Percentiles rank a stretch among this genome's conserved stretches.
Conservation (phyloP, 208 protist species). For the Wallacemonas collosoma region DNA sequence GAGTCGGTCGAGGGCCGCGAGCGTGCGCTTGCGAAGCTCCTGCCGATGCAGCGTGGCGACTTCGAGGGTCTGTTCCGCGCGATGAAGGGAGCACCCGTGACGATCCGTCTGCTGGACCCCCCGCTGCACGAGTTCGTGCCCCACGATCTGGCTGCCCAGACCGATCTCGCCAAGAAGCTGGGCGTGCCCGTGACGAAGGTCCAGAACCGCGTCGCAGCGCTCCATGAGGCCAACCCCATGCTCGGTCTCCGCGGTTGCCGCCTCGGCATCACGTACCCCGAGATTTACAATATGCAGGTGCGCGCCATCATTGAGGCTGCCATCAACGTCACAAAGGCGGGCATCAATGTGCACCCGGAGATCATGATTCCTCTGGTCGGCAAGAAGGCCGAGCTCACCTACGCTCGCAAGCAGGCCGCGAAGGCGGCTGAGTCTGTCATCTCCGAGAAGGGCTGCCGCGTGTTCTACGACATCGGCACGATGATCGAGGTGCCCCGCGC, state of each 20-base stretch:
- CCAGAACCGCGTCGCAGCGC: slow-evolving; percentile 65
- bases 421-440: slow-evolving; percentile 67
- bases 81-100: slow-evolving; percentile 90
- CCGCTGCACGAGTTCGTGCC: slow-evolving; percentile 97
- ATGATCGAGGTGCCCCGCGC: slow-evolving; percentile 95
- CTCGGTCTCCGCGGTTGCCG: slow-evolving; percentile 94
- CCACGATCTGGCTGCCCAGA: slow-evolving; percentile 61
- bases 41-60: slow-evolving; percentile 89
- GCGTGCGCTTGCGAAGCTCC: slow-evolving; percentile 82
- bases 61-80: slow-evolving; percentile 92
- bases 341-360: slow-evolving; percentile 66
- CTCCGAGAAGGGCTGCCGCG: slow-evolving; percentile 27
- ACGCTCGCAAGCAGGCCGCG: slow-evolving; percentile 72
- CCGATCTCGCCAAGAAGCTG: slow-evolving; percentile 74
- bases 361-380: slow-evolving; percentile 95
- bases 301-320: slow-evolving; percentile 94
- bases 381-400: slow-evolving; percentile 83
- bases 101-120: slow-evolving; percentile 95
- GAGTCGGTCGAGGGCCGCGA: slow-evolving; percentile 69
- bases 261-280: slow-evolving; percentile 92
- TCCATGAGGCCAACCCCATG: slow-evolving; percentile 96
- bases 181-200: slow-evolving; percentile 65
- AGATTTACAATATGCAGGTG: slow-evolving; percentile 96
- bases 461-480: slow-evolving; percentile 90
- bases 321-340: slow-evolving; percentile 56